phyloP scores from a whole-genome alignment of 257 asterid genomes.

The Echites panduratus region DNA sequence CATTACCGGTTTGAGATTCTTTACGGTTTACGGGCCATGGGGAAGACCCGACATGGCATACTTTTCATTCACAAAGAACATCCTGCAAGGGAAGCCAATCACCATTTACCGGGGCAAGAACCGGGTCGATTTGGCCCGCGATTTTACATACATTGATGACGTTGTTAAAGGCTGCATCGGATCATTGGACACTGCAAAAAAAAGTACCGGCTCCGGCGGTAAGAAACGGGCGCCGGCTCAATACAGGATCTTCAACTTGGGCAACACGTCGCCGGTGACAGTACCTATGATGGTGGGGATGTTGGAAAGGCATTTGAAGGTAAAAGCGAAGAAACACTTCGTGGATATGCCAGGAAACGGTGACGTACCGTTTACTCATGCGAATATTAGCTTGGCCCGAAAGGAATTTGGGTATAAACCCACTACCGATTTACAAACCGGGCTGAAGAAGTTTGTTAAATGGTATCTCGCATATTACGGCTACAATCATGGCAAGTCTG shows the following conservation, averaged over 20 bases:
- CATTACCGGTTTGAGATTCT: slow-evolving; percentile 67
- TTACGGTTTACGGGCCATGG: slow-evolving; percentile 84
- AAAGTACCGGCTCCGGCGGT: slow-evolving; percentile 87
- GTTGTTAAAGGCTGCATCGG: slow-evolving; percentile 71
- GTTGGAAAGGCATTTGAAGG: slow-evolving; percentile 60
- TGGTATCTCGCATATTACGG: slow-evolving; percentile 73
- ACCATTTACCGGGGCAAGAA: slow-evolving; percentile 68
- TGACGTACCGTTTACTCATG: slow-evolving; percentile 79
- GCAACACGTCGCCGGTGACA: slow-evolving; percentile 70
- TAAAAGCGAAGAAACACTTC: slow-evolving; percentile 56
- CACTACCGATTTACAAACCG: slow-evolving; percentile 75
- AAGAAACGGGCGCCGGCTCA: slow-evolving; percentile 66
- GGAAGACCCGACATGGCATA: slow-evolving; percentile 91
- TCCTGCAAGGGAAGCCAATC: slow-evolving; percentile 57
- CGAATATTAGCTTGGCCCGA: slow-evolving; percentile 65
- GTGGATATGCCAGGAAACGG: slow-evolving; percentile 85
- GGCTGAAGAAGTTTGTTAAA: slow-evolving; percentile 69
- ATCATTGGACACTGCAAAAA: slow-evolving; percentile 59
- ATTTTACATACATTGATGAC: slow-evolving; percentile 76
- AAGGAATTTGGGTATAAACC: slow-evolving; percentile 70
- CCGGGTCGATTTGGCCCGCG: slow-evolving; percentile 68
- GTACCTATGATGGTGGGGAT: slow-evolving; percentile 78
- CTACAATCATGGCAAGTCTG: slow-evolving; percentile 51
- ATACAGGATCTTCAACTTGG: slow-evolving; percentile 67
- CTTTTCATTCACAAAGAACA: slow-evolving; percentile 56